phyloP scores from a whole-genome alignment of 306 rosid species.

The Medicago arabica region DNA sequence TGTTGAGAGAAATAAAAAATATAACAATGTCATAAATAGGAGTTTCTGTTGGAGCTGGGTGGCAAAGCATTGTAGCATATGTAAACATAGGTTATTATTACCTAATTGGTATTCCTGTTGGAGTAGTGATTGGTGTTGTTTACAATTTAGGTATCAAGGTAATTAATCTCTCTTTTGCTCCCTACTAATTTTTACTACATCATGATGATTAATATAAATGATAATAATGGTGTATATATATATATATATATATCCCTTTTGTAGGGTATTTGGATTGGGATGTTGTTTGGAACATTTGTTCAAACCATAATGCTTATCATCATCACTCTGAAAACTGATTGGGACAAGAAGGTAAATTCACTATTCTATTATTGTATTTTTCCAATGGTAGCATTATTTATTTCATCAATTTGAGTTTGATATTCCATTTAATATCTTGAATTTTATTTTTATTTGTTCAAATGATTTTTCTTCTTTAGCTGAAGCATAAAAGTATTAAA shows the following conservation, averaged over 20 bases:
- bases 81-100: conserved; percentile 64
- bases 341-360: conserved; percentile 64
- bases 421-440: background rate
- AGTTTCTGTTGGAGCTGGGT: conserved; percentile 68
- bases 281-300: conserved; percentile 62
- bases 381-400: background rate
- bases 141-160: conserved; percentile 48
- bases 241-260: background rate
- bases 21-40: conserved; percentile 30
- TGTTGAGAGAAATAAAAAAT: background rate
- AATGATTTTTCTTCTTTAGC: background rate
- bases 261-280: conserved; percentile 73
- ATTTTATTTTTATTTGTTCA: too few species aligned
- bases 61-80: conserved; percentile 63
- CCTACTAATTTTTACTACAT: background rate
- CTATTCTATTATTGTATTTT: background rate
- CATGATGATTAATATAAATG: background rate
- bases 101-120: conserved; percentile 60
- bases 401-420: background rate
- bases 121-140: conserved; percentile 50
- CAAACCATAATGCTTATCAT: conserved; percentile 53
- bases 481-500: background rate
- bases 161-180: background rate
- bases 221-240: background rate
- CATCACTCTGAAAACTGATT: conserved; percentile 62